phyloP scores from a whole-genome alignment of 2,329 filamentous ascomycete genomes.

The Stagonosporopsis tanaceti region DNA sequence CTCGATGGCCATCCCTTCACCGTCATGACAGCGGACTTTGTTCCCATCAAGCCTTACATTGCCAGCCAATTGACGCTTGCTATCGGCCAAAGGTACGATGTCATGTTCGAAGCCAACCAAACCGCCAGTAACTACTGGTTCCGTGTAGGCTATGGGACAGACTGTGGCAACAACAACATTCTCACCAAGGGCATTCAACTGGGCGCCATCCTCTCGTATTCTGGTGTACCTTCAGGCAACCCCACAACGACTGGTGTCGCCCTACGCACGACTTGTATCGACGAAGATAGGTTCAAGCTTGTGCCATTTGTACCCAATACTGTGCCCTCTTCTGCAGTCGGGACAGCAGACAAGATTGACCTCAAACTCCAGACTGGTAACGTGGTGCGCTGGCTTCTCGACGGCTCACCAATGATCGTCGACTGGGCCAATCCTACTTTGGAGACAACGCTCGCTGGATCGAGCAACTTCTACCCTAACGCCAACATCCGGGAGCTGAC shows the following conservation, averaged over 20 bases:
- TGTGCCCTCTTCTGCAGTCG: conserved; percentile 48
- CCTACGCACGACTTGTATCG: conserved; percentile 48
- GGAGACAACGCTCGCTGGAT: conserved; percentile 51
- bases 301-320: conserved; percentile 52
- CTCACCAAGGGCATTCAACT: conserved; percentile 40
- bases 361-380: conserved; percentile 39
- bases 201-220: conserved; percentile 53
- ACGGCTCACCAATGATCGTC: conserved; percentile 50
- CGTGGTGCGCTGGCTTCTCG: conserved; percentile 55
- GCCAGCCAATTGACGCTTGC: conserved; percentile 47
- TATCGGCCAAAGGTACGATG: conserved; percentile 56
- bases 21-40: conserved; percentile 54
- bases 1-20: conserved; percentile 53
- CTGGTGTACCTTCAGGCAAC: conserved; percentile 41
- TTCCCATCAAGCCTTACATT: conserved; percentile 51
- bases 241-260: conserved; percentile 46
- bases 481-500: conserved; percentile 43
- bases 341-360: conserved; percentile 35
- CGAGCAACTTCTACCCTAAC: conserved; percentile 33
- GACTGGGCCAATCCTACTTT: conserved; percentile 56
- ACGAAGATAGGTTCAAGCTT: conserved; percentile 46
- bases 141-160: conserved; percentile 50
- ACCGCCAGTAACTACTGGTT: conserved; percentile 57
- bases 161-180: conserved; percentile 41
- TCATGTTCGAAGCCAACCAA: conserved; percentile 56